Evolutionary conservation across 352 stramenopile species (phyloP).

Genomic region (Globisporangium sylvaticum): DNA sequence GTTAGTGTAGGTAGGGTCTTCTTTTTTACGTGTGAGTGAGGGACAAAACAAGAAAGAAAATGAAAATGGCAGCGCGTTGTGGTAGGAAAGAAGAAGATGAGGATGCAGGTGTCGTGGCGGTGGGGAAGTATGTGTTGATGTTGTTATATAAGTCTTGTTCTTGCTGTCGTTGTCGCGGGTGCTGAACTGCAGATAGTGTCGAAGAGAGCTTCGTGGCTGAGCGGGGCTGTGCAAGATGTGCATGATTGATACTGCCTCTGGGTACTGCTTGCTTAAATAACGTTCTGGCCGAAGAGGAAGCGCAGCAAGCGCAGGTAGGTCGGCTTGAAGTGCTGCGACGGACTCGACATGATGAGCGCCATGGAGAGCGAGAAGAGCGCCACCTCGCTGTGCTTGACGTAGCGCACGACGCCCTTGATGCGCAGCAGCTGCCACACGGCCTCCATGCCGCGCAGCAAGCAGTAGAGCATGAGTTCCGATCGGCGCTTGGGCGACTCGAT

Average conservation of each 20-base stretch:
- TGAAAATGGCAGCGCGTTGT: not conserved
- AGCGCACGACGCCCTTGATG: conserved; percentile 56
- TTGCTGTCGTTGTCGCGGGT: not conserved
- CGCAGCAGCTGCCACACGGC: conserved; percentile 74
- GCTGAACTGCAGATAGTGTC: not conserved
- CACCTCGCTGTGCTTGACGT: conserved; percentile 69
- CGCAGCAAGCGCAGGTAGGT: conserved; percentile 73
- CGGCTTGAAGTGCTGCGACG: conserved; percentile 71
- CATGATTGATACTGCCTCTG: not conserved
- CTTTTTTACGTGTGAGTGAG: not conserved
- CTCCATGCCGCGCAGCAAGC: conserved; percentile 61
- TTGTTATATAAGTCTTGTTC: conserved; percentile 5
- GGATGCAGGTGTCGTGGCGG: not conserved
- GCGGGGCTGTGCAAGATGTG: not conserved
- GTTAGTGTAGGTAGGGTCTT: not conserved
- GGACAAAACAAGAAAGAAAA: not conserved
- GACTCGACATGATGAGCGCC: conserved; percentile 78
- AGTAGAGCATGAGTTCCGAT: conserved; percentile 84
- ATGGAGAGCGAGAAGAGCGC: conserved; percentile 81
- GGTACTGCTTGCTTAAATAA: conserved; percentile 37
- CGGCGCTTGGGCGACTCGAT: conserved; percentile 78
- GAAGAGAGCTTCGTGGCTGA: not conserved
- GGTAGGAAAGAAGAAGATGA: not conserved
- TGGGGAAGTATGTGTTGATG: not conserved
- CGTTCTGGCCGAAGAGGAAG: conserved; percentile 76